Evolutionary conservation across 768 basidiomycete genomes (phyloP).

Genomic region (Russula ochroleuca): DNA sequence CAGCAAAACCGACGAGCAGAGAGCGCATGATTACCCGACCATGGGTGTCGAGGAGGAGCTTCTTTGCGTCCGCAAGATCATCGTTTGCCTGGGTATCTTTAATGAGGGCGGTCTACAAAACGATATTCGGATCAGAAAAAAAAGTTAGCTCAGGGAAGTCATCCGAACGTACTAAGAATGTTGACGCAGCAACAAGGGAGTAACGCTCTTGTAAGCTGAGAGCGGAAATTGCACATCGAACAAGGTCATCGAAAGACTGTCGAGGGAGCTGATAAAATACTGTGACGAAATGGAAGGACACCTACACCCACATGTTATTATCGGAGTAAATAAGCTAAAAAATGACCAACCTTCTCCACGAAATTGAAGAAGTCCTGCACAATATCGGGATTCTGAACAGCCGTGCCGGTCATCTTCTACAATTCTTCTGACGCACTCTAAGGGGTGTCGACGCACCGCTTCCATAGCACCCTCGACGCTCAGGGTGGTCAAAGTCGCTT

Average conservation of each 20-base stretch:
- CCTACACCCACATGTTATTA: conserved; percentile 27
- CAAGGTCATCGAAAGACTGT: conserved; percentile 59
- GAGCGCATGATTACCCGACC: conserved; percentile 71
- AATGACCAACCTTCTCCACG: conserved; percentile 58
- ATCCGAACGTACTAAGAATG: conserved; percentile 62
- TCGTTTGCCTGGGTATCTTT: conserved; percentile 61
- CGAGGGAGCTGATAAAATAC: conserved; percentile 60
- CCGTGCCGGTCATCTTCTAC: not conserved
- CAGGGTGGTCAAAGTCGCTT: conserved; percentile 51
- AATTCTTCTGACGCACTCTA: not conserved
- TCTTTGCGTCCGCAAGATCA: conserved; percentile 52
- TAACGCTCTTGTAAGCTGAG: conserved; percentile 78
- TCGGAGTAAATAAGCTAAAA: not conserved
- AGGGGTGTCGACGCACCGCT: conserved; percentile 43
- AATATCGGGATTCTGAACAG: conserved; percentile 77
- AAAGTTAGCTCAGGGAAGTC: not conserved
- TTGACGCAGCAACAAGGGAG: conserved; percentile 75
- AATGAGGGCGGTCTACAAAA: conserved; percentile 56
- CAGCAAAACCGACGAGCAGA: conserved; percentile 74
- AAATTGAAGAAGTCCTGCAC: conserved; percentile 86
- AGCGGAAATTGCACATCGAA: conserved; percentile 64
- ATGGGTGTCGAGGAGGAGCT: conserved; percentile 47
- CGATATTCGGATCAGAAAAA: not conserved
- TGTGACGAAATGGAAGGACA: conserved; percentile 56
- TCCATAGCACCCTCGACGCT: conserved; percentile 63